phyloP scores from a whole-genome alignment of 495 filamentous ascomycete species.

The Xylaria castorea region DNA sequence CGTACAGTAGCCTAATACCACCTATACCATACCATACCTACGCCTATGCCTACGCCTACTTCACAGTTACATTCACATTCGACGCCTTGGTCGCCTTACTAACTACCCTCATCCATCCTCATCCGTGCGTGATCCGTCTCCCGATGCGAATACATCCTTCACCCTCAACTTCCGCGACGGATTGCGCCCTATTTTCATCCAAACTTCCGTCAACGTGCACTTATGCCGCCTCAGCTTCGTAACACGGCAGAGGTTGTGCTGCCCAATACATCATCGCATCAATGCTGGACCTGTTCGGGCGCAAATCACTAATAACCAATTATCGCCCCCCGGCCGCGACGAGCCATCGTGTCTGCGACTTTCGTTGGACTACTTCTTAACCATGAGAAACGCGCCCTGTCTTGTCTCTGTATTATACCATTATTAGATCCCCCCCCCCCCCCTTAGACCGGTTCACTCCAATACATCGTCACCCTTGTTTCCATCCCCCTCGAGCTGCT shows the following conservation, averaged over 20 bases:
- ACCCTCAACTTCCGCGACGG: not conserved
- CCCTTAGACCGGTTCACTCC: not conserved
- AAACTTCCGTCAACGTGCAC: constrained; percentile 18
- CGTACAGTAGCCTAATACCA: constrained; percentile 17
- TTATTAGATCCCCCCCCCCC: not conserved
- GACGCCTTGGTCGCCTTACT: constrained; percentile 1
- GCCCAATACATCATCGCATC: constrained; percentile 31
- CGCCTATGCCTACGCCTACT: not conserved
- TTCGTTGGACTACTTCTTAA: constrained; percentile 8
- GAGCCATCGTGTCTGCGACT: constrained; percentile 16
- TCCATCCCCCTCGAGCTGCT: not conserved
- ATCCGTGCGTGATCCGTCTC: not conserved
- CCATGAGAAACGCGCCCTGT: constrained; percentile 10
- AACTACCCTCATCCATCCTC: not conserved
- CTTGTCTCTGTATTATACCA: constrained; percentile 1
- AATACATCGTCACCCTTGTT: not conserved
- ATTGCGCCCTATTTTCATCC: constrained; percentile 22
- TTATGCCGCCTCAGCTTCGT: constrained; percentile 36
- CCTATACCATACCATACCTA: not conserved
- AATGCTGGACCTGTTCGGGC: constrained; percentile 15
- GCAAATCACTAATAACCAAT: constrained; percentile 17
- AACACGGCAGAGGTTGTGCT: constrained; percentile 36
- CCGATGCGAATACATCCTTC: constrained; percentile 12
- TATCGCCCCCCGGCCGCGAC: not conserved
- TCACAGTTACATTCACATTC: not conserved